Evolutionary conservation across 305 asterid genomes (phyloP).

Genomic region (Solanum hybrid): DNA sequence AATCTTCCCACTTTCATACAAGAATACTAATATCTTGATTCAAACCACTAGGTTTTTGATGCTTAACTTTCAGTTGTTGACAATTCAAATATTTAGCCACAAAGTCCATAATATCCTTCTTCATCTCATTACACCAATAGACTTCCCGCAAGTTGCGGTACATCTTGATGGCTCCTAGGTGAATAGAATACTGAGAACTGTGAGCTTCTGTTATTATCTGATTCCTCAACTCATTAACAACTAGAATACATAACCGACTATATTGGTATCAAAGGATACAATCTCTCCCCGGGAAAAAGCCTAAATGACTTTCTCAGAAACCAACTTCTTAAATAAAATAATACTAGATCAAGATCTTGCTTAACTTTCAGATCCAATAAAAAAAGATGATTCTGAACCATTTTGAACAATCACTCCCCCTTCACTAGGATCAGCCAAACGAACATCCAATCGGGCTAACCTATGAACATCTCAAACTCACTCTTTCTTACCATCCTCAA

Average conservation of each 20-base stretch:
- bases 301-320: neutral
- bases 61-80: neutral
- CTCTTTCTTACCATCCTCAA: neutral
- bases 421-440: neutral
- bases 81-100: neutral
- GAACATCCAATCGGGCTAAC: neutral
- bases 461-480: neutral
- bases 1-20: neutral
- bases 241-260: neutral
- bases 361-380: neutral
- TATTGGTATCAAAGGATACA: neutral
- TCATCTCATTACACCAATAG: neutral
- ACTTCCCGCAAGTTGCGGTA: neutral
- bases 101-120: neutral
- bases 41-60: neutral
- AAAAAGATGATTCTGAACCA: neutral
- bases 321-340: neutral
- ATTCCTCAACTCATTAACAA: neutral
- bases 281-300: neutral
- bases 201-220: neutral
- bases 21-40: neutral
- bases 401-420: neutral
- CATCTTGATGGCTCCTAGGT: neutral
- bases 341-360: neutral
- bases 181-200: neutral